Base-by-base conservation (phyloP, 352 stramenopile species). In the Phytophthora agathidicida region DNA sequence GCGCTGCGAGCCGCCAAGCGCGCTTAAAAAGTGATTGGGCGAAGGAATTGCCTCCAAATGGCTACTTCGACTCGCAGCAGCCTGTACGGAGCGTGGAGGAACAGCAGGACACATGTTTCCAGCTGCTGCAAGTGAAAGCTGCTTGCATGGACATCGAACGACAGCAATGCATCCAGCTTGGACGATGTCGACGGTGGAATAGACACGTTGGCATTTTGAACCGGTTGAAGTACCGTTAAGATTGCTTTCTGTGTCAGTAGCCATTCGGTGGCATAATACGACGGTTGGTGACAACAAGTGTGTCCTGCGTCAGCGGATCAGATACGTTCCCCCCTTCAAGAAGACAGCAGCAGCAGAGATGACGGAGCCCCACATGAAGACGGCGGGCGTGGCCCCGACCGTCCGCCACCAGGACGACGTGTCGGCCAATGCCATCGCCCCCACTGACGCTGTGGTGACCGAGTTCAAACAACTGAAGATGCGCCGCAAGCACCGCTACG, bases 381-480 rank as follows among this genome's bases (percentile, higher is more conserved):
- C 86, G 10, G 86, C 83, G 44, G 86, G 86, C 60, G 81, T 93
- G 39, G 68, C 83, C 49, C 68, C 80, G 59, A 90, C 77, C 65
- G 84, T 91, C 23, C 83, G 80, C 44, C 79, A 91, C 60, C 79
- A 90, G 49, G 78, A 89, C 16, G 86, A 91, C 51, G 78, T 91
- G 10, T 71, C 81, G 1, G 75, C 80, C 20, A 88, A 79, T 51
- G 75, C 86, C 31, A 93, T 96, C 60, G 69, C 77, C 5, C 86
- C 83, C 26, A 82, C 81, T 0, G 71, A 74, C 2, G 73, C 79
- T 6, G 81, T 91, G 23, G 41, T 77, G 38, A 55, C 65, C 7
- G 83, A 90, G 55, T 96, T 95, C 62, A 88, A 91, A 63, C 80
- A 88, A 65, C 81, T 96, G 62, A 96, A 96, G 72, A 93, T 96